These are phyloP conservation scores for Escallonia rubra DNA, from an alignment of 129 eudicot genomes.

Conservation along the genomic window DNA sequence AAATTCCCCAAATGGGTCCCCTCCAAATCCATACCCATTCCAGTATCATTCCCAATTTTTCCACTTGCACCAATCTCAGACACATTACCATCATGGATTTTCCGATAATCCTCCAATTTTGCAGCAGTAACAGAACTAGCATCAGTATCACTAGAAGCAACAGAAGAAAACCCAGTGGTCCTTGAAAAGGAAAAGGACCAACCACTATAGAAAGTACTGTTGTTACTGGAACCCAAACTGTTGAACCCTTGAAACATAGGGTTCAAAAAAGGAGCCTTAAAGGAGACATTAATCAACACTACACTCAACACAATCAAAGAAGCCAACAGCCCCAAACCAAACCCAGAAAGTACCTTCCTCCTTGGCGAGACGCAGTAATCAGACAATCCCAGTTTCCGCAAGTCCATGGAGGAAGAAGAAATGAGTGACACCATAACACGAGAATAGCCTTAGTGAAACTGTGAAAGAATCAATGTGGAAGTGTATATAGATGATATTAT, in stretches of 20 bases:
- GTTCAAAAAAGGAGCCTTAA: conserved; percentile 43
- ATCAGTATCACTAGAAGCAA: conserved; percentile 7
- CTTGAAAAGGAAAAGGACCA: conserved; percentile 51
- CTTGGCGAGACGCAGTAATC: conserved; percentile 39
- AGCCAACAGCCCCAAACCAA: conserved; percentile 44
- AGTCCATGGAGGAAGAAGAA: conserved; percentile 36
- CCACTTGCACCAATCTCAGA: conserved; percentile 13
- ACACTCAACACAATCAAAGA: conserved; percentile 36
- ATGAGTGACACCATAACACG: not conserved
- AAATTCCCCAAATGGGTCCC: conserved; percentile 38
- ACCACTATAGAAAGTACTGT: conserved; percentile 25
- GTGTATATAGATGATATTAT: too few relatives aligned
- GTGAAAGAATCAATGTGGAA: too few relatives aligned
- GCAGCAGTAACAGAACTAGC: conserved; percentile 11
- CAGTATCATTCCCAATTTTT: conserved; percentile 12
- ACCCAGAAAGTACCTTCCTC: conserved; percentile 64
- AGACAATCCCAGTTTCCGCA: conserved; percentile 41
- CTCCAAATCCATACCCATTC: conserved; percentile 15
- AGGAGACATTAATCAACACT: conserved; percentile 41
- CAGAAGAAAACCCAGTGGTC: conserved; percentile 8
- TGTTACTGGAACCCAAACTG: conserved; percentile 17
- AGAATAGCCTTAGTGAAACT: not conserved
- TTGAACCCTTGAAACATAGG: conserved; percentile 40
- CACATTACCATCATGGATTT: conserved; percentile 22
- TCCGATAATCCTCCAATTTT: not conserved